Conservation (phyloP, 192 early-diverging fungal genomes). For the Backusella australiensis region DNA sequence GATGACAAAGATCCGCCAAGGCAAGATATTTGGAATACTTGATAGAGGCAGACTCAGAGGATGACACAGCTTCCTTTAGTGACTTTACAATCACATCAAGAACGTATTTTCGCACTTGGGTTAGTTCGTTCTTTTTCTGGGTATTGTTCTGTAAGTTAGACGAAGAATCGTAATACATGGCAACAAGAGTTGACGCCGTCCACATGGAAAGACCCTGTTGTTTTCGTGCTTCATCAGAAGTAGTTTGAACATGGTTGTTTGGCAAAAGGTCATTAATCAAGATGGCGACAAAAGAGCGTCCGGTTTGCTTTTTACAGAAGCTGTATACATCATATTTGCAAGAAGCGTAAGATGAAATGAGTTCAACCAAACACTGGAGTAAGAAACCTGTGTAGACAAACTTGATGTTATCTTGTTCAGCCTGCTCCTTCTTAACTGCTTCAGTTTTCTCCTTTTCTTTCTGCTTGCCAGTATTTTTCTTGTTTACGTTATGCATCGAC, state of each 20-base stretch:
- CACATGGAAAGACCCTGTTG: constrained; percentile 64
- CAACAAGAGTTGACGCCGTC: constrained; percentile 64
- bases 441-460: constrained; percentile 19
- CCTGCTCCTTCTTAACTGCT: neutral
- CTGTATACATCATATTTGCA: constrained; percentile 73
- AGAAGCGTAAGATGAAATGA: constrained; percentile 82
- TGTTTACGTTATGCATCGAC: neutral
- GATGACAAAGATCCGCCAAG: constrained; percentile 64
- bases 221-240: constrained; percentile 49
- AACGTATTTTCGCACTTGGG: constrained; percentile 61
- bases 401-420: constrained; percentile 20
- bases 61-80: constrained; percentile 61
- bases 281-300: constrained; percentile 53
- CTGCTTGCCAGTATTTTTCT: neutral
- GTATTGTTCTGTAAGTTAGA: constrained; percentile 47
- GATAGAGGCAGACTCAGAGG: constrained; percentile 44
- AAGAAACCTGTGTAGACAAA: constrained; percentile 71
- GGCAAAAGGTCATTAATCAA: constrained; percentile 72
- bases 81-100: constrained; percentile 62
- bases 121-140: constrained; percentile 51
- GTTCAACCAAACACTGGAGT: constrained; percentile 83
- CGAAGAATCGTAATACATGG: constrained; percentile 45
- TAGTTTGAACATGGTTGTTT: constrained; percentile 40
- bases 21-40: constrained; percentile 70
- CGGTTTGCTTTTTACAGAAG: constrained; percentile 45